Percentiles rank a stretch among this genome's conserved stretches.
Evolutionary conservation across 495 filamentous ascomycete species (phyloP).

Genomic region (Bombardia bombarda): DNA sequence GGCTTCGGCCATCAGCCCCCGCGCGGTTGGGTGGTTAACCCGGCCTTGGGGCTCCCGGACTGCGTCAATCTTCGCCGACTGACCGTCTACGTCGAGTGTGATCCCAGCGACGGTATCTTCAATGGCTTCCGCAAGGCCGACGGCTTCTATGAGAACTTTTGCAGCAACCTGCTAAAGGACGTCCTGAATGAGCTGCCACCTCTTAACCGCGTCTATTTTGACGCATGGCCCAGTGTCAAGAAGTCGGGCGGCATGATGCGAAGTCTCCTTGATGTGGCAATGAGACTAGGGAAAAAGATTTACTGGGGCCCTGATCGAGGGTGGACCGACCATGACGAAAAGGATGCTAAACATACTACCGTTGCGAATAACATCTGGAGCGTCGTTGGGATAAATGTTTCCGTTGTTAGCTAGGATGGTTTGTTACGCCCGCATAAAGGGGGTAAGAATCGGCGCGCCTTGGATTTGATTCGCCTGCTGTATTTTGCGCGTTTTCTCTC

Average conservation of each 20-base stretch:
- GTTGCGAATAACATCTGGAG: background rate
- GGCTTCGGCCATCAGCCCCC: conserved; percentile 76
- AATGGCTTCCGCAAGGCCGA: conserved; percentile 63
- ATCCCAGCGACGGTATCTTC: conserved; percentile 67
- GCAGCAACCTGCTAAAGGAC: conserved; percentile 45
- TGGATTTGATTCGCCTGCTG: no score
- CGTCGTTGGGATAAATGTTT: background rate
- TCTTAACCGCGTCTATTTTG: conserved; percentile 61
- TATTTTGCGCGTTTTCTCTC: no score
- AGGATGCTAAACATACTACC: background rate
- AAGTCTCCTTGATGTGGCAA: conserved; percentile 52
- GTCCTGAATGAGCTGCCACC: conserved; percentile 54
- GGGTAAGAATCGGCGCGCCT: no score
- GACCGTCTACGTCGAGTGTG: conserved; percentile 70
- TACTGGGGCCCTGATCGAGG: conserved; percentile 64
- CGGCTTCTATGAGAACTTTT: conserved; percentile 70
- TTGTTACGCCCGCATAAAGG: background rate
- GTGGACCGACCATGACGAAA: conserved; percentile 46
- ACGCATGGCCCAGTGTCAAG: conserved; percentile 64
- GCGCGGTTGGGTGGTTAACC: conserved; percentile 60
- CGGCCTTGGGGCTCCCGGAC: conserved; percentile 56
- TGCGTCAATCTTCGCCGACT: conserved; percentile 53
- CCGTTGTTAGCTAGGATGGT: background rate
- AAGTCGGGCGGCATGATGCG: conserved; percentile 62
- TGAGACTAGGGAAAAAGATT: conserved; percentile 43